A percentile compares a stretch with the other conserved stretches of the same genome.
phyloP scores from a whole-genome alignment of 306 rosid species.

The Cucumis sativus region Cucumber_9930_V3 NC_026657.2:25864001-25864500 shows the following conservation, averaged over 20 bases:
- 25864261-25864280: neutral
- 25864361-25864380: neutral
- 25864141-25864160: neutral
- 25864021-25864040: neutral
- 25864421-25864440: neutral
- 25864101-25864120: neutral
- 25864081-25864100: neutral
- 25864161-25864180: neutral
- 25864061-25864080: neutral
- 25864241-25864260: neutral
- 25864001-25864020: neutral
- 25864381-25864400: neutral
- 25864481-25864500: neutral
- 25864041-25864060: neutral
- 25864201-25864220: neutral
- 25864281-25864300: neutral
- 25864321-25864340: neutral
- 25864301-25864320: neutral
- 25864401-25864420: neutral
- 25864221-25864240: neutral
- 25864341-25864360: neutral
- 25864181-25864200: too few species aligned
- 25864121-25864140: neutral
- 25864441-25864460: neutral
- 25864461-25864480: neutral